phyloP scores from a whole-genome alignment of 139 green algal genomes.

The Chlamydomonas sp. region DNA sequence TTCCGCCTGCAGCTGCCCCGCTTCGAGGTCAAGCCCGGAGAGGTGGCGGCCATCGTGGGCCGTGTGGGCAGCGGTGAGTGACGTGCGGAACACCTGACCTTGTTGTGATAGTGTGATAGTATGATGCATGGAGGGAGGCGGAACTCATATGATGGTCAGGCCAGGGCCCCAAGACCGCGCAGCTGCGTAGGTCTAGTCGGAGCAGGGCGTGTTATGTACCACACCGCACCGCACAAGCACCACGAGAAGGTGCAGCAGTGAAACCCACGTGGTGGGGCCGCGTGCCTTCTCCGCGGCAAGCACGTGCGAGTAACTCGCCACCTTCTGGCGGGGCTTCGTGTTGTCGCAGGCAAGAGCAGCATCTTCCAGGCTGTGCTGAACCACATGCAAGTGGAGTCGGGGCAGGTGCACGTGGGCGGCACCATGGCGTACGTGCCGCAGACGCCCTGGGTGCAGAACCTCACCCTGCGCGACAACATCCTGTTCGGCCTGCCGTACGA shows the following conservation, averaged over 20 bases:
- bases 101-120: background rate
- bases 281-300: too few relatives aligned
- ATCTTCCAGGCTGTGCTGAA: conserved; percentile 68
- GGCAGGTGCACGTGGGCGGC: conserved; percentile 48
- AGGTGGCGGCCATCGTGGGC: conserved; percentile 71
- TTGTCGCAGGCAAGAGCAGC: conserved; percentile 56
- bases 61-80: conserved; percentile 64
- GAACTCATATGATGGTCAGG: too few relatives aligned
- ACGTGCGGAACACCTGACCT: too few relatives aligned
- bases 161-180: too few relatives aligned
- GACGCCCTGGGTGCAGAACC: conserved; percentile 83
- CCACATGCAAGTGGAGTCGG: conserved; percentile 60
- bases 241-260: too few relatives aligned
- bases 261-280: too few relatives aligned
- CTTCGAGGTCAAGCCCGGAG: conserved; percentile 55
- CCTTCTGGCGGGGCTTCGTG: too few relatives aligned
- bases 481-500: conserved; percentile 64
- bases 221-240: too few relatives aligned
- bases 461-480: conserved; percentile 76
- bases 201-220: too few relatives aligned
- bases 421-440: conserved; percentile 61
- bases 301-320: too few relatives aligned
- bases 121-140: too few relatives aligned
- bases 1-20: conserved; percentile 63
- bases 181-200: too few relatives aligned